These are phyloP conservation scores for Alternaria sp. DNA, from an alignment of 2,329 filamentous ascomycete species.

Conservation along the genomic window DNA sequence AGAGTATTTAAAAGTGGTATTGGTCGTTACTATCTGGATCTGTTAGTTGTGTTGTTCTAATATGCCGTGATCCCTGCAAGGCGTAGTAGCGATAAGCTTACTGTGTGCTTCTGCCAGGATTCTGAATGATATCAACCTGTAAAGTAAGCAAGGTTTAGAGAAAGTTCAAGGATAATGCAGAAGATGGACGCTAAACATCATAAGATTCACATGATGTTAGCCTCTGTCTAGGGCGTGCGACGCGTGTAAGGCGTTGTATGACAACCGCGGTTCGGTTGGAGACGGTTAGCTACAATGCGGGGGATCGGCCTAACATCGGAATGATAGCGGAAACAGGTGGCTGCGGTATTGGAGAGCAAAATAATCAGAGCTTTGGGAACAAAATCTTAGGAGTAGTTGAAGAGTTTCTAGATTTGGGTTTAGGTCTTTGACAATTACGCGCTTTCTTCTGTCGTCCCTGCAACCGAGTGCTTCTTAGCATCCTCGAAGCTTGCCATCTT, in stretches of 20 bases:
- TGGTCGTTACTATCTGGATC: background rate
- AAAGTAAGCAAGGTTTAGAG: background rate
- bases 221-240: conserved; percentile 16
- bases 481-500: conserved; percentile 51
- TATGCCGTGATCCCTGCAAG: background rate
- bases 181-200: background rate
- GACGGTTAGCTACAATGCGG: conserved; percentile 18
- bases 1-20: background rate
- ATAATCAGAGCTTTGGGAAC: background rate
- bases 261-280: conserved; percentile 31
- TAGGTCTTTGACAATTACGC: conserved; percentile 5
- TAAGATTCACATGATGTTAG: conserved; percentile 13
- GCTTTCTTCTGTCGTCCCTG: conserved; percentile 39
- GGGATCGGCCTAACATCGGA: conserved; percentile 20
- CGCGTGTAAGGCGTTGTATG: conserved; percentile 15
- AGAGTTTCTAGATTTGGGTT: background rate
- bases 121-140: background rate
- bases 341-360: background rate
- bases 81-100: conserved; percentile 4
- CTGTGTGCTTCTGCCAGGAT: conserved; percentile 1
- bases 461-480: conserved; percentile 38
- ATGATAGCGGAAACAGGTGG: conserved; percentile 6
- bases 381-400: background rate
- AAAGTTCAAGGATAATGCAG: background rate
- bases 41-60: conserved; percentile 1